Conservation (phyloP, 768 basidiomycete genomes). For the Mycena maculata region DNA sequence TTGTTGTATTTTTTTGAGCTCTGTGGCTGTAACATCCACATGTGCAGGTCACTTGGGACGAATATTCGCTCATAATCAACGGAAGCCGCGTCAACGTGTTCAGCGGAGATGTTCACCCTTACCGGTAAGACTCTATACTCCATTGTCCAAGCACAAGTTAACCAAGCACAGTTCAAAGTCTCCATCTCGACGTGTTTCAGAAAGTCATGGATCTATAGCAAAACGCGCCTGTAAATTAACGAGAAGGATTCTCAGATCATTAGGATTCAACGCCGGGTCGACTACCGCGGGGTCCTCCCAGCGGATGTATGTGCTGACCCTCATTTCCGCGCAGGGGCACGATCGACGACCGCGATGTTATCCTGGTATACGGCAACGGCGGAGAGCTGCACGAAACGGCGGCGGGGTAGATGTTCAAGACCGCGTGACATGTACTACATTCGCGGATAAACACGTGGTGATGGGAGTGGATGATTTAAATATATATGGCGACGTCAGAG, state of each 20-base stretch:
- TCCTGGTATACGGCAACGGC: conserved; percentile 59
- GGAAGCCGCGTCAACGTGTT: conserved; percentile 55
- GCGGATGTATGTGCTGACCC: background rate
- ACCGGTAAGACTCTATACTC: conserved; percentile 41
- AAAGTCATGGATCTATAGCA: conserved; percentile 47
- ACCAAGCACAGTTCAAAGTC: conserved; percentile 45
- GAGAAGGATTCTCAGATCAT: conserved; percentile 40
- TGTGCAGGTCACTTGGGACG: conserved; percentile 56
- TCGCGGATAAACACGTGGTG: conserved; percentile 92
- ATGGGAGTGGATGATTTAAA: conserved; percentile 20
- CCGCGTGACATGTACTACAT: conserved; percentile 66
- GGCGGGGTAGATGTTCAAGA: too few species aligned
- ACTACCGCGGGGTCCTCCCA: conserved; percentile 35
- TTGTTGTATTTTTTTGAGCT: conserved; percentile 27
- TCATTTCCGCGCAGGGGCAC: conserved; percentile 51
- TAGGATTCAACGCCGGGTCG: conserved; percentile 58
- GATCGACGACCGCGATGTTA: conserved; percentile 59
- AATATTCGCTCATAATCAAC: conserved; percentile 56
- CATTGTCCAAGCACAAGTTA: too few species aligned
- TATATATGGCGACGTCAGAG: too few species aligned
- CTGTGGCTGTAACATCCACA: background rate
- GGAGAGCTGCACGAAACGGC: conserved; percentile 64
- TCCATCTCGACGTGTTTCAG: conserved; percentile 57
- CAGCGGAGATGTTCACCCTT: conserved; percentile 58
- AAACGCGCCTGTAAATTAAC: background rate